A percentile compares a stretch with the other conserved stretches of the same genome.
Evolutionary conservation across 805 yeast species (phyloP).

Genomic region (Kluyveromyces dobzhanskii): DNA sequence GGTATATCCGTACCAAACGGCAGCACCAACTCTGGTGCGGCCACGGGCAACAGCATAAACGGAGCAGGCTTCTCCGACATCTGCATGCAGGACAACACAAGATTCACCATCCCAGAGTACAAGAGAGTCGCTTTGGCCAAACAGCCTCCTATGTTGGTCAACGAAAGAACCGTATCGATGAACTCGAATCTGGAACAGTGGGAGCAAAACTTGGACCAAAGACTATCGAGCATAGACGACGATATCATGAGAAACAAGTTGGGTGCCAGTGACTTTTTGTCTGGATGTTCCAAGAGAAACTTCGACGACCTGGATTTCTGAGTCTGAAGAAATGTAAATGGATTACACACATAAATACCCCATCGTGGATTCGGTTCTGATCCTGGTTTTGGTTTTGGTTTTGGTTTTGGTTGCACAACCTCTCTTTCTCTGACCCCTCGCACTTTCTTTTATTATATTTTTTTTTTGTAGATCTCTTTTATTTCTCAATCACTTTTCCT

Average conservation of each 20-base stretch:
- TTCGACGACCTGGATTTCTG: slow-evolving; percentile 8
- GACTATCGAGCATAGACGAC: slow-evolving; percentile 29
- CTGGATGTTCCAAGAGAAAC: slow-evolving; percentile 6
- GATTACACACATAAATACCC: too few species aligned
- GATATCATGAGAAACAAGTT: slow-evolving; percentile 19
- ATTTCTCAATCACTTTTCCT: too few species aligned
- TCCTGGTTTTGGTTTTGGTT: too few species aligned
- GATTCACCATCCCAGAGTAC: slow-evolving; percentile 22
- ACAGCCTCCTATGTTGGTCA: slow-evolving; percentile 30
- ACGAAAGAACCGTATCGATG: slow-evolving; percentile 26
- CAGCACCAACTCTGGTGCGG: not conserved
- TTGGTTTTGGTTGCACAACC: too few species aligned
- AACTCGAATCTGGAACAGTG: slow-evolving; percentile 33
- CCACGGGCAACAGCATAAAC: slow-evolving; percentile 9
- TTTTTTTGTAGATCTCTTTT: not conserved
- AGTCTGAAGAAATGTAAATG: too few species aligned
- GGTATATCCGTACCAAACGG: not conserved
- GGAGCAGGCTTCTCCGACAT: slow-evolving; percentile 11
- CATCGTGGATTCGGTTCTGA: too few species aligned
- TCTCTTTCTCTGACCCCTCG: too few species aligned
- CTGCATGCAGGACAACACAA: slow-evolving; percentile 19
- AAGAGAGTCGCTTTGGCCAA: slow-evolving; percentile 29
- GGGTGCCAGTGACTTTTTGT: slow-evolving; percentile 13
- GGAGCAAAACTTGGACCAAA: slow-evolving; percentile 31
- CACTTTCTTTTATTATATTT: not conserved